Percentiles rank a stretch among this genome's conserved stretches.
Conservation (phyloP, 768 basidiomycete genomes). For the Suillus weaverae region DNA sequence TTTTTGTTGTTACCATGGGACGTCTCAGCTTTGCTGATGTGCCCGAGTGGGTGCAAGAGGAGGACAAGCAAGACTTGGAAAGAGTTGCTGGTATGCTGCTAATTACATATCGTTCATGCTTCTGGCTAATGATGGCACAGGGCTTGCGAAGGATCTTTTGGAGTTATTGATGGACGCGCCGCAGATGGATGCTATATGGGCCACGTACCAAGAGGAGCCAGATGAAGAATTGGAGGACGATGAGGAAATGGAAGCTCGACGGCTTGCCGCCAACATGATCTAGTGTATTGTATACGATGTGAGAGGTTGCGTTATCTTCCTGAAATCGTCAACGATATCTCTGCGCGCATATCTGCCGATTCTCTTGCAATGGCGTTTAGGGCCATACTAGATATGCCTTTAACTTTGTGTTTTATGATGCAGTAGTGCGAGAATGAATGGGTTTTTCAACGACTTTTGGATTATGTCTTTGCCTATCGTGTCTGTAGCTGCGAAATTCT, state of each 20-base stretch:
- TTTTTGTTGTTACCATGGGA: slow-evolving; percentile 77
- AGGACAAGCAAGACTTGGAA: slow-evolving; percentile 42
- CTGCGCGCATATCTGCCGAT: no score
- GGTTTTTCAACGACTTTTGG: no score
- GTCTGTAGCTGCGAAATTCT: not conserved
- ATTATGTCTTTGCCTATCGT: not conserved
- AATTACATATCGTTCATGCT: not conserved
- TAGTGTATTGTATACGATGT: slow-evolving; percentile 2
- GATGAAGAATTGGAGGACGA: slow-evolving; percentile 53
- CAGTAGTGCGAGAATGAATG: not conserved
- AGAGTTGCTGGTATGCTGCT: slow-evolving; percentile 46
- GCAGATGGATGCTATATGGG: slow-evolving; percentile 66
- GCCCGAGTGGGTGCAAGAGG: slow-evolving; percentile 55
- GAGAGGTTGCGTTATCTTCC: not conserved
- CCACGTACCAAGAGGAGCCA: slow-evolving; percentile 51
- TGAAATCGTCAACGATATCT: not conserved
- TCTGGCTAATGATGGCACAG: slow-evolving; percentile 33
- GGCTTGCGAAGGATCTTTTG: slow-evolving; percentile 58
- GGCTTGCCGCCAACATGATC: slow-evolving; percentile 8
- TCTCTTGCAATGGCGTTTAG: not conserved
- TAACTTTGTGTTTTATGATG: not conserved
- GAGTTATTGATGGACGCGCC: slow-evolving; percentile 73
- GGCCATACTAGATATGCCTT: not conserved
- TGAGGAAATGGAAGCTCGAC: slow-evolving; percentile 46
- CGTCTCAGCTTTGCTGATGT: slow-evolving; percentile 69